A percentile compares a stretch with the other conserved stretches of the same genome.
Evolutionary conservation across 805 yeast species (phyloP).

Genomic region (Pichia californica): DNA sequence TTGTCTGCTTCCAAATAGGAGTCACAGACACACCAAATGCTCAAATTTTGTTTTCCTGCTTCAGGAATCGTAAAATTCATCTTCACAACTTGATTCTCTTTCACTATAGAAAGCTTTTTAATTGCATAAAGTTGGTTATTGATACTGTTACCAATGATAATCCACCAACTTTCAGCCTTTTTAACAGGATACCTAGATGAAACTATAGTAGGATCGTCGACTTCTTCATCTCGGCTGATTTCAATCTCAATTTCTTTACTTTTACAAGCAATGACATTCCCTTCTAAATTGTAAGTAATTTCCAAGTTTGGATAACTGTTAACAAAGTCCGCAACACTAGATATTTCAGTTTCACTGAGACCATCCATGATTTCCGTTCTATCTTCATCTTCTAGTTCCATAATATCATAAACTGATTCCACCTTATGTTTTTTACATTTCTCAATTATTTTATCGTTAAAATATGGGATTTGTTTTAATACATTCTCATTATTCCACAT

Average conservation of each 20-base stretch:
- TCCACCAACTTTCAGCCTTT: slow-evolving; percentile 80
- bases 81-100: slow-evolving; percentile 45
- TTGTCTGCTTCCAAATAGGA: slow-evolving; percentile 91
- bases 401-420: slow-evolving; percentile 72
- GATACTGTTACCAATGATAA: slow-evolving; percentile 66
- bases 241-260: slow-evolving; percentile 41
- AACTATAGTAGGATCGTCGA: slow-evolving; percentile 52
- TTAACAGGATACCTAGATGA: slow-evolving; percentile 53
- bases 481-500: slow-evolving; percentile 78
- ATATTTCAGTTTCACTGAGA: slow-evolving; percentile 40
- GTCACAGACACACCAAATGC: slow-evolving; percentile 85
- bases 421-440: slow-evolving; percentile 52
- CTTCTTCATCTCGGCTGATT: slow-evolving; percentile 70
- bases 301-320: slow-evolving; percentile 88
- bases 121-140: slow-evolving; percentile 64
- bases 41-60: slow-evolving; percentile 55
- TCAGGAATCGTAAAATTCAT: slow-evolving; percentile 53
- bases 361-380: slow-evolving; percentile 56
- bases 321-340: slow-evolving; percentile 77
- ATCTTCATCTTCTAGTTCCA: slow-evolving; percentile 59
- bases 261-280: slow-evolving; percentile 37
- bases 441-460: slow-evolving; percentile 41
- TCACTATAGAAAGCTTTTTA: slow-evolving; percentile 51
- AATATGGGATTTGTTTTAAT: slow-evolving; percentile 73
- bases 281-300: slow-evolving; percentile 44